These are phyloP conservation scores for Boletus subcaerulescens DNA, from an alignment of 768 basidiomycete species.

Conservation along the genomic window DNA sequence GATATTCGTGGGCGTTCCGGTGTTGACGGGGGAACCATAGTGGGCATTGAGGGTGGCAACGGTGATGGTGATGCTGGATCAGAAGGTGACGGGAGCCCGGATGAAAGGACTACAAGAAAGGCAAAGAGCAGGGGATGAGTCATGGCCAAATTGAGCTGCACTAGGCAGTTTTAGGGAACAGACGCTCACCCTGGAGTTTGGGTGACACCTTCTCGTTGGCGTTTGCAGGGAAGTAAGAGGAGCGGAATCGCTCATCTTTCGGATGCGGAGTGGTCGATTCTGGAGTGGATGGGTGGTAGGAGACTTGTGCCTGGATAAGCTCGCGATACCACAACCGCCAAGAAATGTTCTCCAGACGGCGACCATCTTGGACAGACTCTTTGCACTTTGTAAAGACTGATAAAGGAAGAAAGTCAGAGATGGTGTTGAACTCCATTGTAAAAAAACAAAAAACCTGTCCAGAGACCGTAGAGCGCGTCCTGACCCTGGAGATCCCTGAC, in stretches of 20 bases:
- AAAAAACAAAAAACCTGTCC: slow-evolving; percentile 49
- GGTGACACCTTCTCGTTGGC: slow-evolving; percentile 13
- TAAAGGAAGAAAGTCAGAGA: slow-evolving; percentile 9
- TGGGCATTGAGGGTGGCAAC: slow-evolving; percentile 22
- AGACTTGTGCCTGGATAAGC: slow-evolving; percentile 37
- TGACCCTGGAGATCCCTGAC: slow-evolving; percentile 66
- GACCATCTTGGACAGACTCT: slow-evolving; percentile 74
- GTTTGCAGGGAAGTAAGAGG: slow-evolving; percentile 28
- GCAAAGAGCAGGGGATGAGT: slow-evolving; percentile 14
- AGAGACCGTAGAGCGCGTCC: slow-evolving; percentile 64
- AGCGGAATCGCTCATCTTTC: slow-evolving; percentile 20
- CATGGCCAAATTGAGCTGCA: slow-evolving; percentile 9
- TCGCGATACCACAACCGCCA: slow-evolving; percentile 84
- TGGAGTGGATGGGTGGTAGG: slow-evolving; percentile 29
- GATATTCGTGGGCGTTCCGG: slow-evolving; percentile 31
- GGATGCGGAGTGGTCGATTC: slow-evolving; percentile 19
- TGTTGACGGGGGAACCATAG: slow-evolving; percentile 20
- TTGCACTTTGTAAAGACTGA: slow-evolving; percentile 86
- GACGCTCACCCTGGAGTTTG: slow-evolving; percentile 14
- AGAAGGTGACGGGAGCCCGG: slow-evolving; percentile 26
- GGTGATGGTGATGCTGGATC: slow-evolving; percentile 30
- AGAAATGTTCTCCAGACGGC: slow-evolving; percentile 79
- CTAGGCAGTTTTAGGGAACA: slow-evolving; percentile 10
- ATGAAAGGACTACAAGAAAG: slow-evolving; percentile 23
- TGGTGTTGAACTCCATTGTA: background rate